These are phyloP conservation scores for Globisporangium cederbergense DNA, from an alignment of 352 stramenopile genomes.

Conservation along the genomic window DNA sequence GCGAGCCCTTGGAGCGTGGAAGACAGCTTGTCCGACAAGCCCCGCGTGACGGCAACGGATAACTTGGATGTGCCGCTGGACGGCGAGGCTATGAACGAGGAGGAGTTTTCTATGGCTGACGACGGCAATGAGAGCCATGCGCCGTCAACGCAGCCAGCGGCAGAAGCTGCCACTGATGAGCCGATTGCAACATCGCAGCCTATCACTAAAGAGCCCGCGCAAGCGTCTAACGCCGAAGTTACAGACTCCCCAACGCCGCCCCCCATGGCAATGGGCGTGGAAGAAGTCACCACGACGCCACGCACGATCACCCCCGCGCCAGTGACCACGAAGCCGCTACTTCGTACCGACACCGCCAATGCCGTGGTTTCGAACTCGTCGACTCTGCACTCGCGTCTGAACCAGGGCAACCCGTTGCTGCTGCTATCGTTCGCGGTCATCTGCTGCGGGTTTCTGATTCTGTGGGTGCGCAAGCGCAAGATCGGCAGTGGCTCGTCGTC, in stretches of 20 bases:
- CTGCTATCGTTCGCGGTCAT: constrained; percentile 37
- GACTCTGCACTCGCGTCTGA: constrained; percentile 23
- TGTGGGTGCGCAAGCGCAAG: constrained; percentile 53
- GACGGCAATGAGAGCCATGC: background rate
- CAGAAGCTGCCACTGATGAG: background rate
- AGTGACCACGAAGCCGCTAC: constrained; percentile 27
- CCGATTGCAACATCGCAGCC: background rate
- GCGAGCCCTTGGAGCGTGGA: background rate
- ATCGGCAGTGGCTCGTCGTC: constrained; percentile 6
- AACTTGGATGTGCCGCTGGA: background rate
- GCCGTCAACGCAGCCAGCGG: background rate
- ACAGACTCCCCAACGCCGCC: background rate
- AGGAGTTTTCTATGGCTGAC: constrained; percentile 12
- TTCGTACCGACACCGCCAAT: constrained; percentile 27
- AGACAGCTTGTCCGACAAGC: background rate
- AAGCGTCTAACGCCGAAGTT: background rate
- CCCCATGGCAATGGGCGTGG: background rate
- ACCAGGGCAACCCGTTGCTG: constrained; percentile 44
- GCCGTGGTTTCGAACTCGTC: constrained; percentile 19
- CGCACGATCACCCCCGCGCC: background rate
- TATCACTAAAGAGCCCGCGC: background rate
- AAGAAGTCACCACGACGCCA: background rate
- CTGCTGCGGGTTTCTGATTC: constrained; percentile 53
- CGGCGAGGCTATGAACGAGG: background rate
- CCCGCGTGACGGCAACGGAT: background rate